Conservation (phyloP, 176 grass and related monocot species). For the Raddia distichophylla region DNA sequence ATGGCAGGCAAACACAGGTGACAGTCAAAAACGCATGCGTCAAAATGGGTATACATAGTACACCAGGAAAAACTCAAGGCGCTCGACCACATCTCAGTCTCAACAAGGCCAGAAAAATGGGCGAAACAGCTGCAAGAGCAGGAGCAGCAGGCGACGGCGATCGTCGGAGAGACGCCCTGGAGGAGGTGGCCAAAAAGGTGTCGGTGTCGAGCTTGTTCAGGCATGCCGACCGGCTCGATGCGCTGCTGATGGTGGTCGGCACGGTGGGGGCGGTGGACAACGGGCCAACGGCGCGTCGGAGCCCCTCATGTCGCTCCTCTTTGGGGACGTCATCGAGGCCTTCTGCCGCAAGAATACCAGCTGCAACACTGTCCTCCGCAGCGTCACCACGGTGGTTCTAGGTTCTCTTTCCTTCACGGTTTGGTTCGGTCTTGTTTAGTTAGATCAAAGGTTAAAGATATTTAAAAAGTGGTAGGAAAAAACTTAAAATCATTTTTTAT, state of each 20-base stretch:
- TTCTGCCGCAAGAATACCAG: too few species aligned
- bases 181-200: conserved; percentile 42
- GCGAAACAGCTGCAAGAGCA: neutral
- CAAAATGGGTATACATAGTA: conserved; percentile 32
- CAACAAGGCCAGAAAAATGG: conserved; percentile 28
- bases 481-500: too few species aligned
- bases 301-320: conserved; percentile 52
- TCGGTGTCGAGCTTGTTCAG: conserved; percentile 54
- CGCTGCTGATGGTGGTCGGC: conserved; percentile 58
- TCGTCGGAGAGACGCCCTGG: neutral
- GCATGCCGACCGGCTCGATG: conserved; percentile 63
- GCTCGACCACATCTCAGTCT: conserved; percentile 15
- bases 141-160: neutral
- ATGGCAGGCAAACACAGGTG: neutral
- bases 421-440: neutral
- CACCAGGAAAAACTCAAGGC: neutral
- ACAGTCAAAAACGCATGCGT: neutral
- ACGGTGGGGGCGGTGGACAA: conserved; percentile 48
- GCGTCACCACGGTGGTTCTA: too few species aligned
- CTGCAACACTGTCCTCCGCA: too few species aligned
- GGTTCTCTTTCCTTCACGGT: neutral
- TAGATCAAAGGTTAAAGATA: too few species aligned
- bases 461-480: too few species aligned
- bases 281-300: conserved; percentile 49
- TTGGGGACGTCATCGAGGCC: too few species aligned